These are phyloP conservation scores for Heliamphora pulchella DNA, from an alignment of 179 eudicot species.

Conservation along the genomic window DNA sequence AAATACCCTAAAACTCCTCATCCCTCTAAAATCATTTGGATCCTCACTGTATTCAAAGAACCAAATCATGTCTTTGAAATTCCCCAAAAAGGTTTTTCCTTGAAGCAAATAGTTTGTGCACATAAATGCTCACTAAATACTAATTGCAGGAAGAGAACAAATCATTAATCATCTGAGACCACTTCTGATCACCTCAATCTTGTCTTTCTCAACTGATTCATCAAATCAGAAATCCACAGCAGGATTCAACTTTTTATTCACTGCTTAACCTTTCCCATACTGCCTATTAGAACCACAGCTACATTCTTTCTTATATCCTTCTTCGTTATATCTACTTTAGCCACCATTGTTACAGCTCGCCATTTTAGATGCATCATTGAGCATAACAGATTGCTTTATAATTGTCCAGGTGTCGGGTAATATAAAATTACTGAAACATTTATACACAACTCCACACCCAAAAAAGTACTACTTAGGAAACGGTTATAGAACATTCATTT, in stretches of 20 bases:
- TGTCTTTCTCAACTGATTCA: background rate
- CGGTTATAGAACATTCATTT: background rate
- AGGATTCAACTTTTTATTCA: background rate
- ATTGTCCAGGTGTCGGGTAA: background rate
- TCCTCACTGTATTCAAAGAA: background rate
- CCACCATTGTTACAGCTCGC: background rate
- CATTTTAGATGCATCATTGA: background rate
- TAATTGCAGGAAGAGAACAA: background rate
- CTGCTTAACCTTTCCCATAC: background rate
- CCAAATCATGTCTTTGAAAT: background rate
- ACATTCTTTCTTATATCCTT: background rate
- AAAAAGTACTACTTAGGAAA: background rate
- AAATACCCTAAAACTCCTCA: background rate
- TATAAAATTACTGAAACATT: background rate
- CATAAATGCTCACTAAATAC: background rate
- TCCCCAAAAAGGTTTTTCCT: background rate
- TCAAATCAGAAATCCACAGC: background rate
- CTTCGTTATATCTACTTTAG: background rate
- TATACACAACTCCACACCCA: background rate
- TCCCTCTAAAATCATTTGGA: background rate
- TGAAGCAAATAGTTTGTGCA: background rate
- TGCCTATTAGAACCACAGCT: background rate
- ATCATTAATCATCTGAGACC: background rate
- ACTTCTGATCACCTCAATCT: background rate
- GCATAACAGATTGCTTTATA: background rate